Evolutionary conservation across 768 basidiomycete species (phyloP).

Genomic region (Rhodotorula taiwanensis): DNA sequence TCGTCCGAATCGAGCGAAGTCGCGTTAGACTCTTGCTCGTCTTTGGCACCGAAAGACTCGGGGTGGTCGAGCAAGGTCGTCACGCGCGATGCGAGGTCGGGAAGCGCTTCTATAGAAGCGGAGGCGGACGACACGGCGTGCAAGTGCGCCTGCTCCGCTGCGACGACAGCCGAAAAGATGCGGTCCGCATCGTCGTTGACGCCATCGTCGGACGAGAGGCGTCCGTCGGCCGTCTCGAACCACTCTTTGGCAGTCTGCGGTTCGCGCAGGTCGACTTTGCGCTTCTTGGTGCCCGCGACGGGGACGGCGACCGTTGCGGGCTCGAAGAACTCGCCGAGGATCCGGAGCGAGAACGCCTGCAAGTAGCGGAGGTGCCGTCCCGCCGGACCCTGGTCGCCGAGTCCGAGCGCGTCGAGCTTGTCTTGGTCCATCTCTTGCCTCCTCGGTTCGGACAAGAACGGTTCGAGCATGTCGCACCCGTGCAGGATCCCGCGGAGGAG

Average conservation of each 20-base stretch:
- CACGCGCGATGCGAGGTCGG: background rate
- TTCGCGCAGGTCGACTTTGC: conserved; percentile 33
- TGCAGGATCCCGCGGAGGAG: conserved; percentile 35
- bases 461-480: conserved; percentile 25
- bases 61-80: background rate
- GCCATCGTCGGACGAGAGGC: background rate
- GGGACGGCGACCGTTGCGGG: conserved; percentile 1
- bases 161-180: background rate
- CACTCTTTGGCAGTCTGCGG: conserved; percentile 23
- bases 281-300: conserved; percentile 11
- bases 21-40: background rate
- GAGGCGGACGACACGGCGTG: no score
- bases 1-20: background rate
- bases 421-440: conserved; percentile 4
- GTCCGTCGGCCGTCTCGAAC: conserved; percentile 14
- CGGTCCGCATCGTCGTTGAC: background rate
- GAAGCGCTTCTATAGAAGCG: background rate
- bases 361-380: conserved; percentile 7
- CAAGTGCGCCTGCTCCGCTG: background rate
- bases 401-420: conserved; percentile 23
- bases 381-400: background rate
- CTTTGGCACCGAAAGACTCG: background rate
- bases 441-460: conserved; percentile 5
- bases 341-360: conserved; percentile 22
- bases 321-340: conserved; percentile 16